Evolutionary conservation across 2,329 filamentous ascomycete species (phyloP).

Genomic region (Cytospora leucostoma): DNA sequence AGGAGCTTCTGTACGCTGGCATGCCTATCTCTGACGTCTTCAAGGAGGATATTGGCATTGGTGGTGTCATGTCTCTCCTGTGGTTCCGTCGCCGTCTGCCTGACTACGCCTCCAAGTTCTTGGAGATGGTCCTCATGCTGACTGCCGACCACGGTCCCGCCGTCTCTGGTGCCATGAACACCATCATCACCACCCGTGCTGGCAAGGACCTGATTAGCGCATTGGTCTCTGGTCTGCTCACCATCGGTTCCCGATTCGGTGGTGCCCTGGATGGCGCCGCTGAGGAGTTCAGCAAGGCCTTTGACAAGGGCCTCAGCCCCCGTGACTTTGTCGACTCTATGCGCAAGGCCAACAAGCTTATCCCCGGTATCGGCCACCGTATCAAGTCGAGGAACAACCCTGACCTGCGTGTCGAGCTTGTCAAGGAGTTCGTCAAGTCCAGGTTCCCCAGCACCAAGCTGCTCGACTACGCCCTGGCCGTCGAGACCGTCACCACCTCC

Average conservation of each 20-base stretch:
- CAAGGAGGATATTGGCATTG: conserved; percentile 97
- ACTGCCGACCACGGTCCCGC: conserved; percentile 98
- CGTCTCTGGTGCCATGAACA: conserved; percentile 99
- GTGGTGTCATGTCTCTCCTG: conserved; percentile 98
- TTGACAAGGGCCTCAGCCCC: conserved; percentile 96
- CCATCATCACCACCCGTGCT: conserved; percentile 98
- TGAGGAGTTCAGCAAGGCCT: conserved; percentile 97
- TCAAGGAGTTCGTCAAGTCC: conserved; percentile 97
- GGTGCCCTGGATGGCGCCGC: conserved; percentile 97
- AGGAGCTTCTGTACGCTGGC: conserved; percentile 97
- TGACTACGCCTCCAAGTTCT: conserved; percentile 94
- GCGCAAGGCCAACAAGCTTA: conserved; percentile 99
- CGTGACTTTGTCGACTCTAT: conserved; percentile 99
- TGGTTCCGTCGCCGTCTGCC: conserved; percentile 99
- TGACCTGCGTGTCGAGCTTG: conserved; percentile 97
- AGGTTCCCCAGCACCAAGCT: conserved; percentile 98
- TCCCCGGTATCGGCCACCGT: conserved; percentile 97
- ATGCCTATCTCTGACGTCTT: conserved; percentile 99
- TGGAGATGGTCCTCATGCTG: conserved; percentile 99
- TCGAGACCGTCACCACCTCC: conserved; percentile 96
- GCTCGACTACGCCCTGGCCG: conserved; percentile 96
- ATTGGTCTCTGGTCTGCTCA: conserved; percentile 93
- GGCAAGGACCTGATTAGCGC: conserved; percentile 98
- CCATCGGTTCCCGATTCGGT: conserved; percentile 97
- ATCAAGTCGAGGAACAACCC: conserved; percentile 99